Conservation (phyloP, 2,329 filamentous ascomycete genomes). For the Sporothrix dimorphospora region DNA sequence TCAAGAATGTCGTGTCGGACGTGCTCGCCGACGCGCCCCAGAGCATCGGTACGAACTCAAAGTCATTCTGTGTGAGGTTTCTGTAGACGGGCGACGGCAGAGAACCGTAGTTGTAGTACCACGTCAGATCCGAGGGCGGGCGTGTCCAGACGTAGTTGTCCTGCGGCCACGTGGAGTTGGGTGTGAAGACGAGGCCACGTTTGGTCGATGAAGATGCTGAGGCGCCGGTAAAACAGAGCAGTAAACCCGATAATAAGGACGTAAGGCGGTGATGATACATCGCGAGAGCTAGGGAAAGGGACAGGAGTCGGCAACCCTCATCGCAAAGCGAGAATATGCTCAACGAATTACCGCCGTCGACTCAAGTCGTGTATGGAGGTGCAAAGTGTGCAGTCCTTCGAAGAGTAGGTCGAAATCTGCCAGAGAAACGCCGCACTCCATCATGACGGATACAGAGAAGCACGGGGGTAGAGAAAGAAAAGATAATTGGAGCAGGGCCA, state of each 20-base stretch:
- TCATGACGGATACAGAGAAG: neutral
- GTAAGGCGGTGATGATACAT: neutral
- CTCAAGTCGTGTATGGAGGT: neutral
- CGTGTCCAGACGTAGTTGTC: constrained; percentile 70
- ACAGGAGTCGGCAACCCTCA: neutral
- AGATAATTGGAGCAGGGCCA: neutral
- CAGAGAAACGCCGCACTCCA: neutral
- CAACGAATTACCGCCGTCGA: neutral
- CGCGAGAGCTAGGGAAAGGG: neutral
- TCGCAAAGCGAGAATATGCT: neutral
- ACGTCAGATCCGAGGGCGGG: constrained; percentile 64
- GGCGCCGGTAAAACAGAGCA: constrained; percentile 31
- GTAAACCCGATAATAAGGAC: constrained; percentile 23
- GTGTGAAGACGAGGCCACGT: constrained; percentile 73
- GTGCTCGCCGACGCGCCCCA: constrained; percentile 62
- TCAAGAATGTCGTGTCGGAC: constrained; percentile 62
- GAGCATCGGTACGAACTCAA: constrained; percentile 82
- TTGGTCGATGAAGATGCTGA: constrained; percentile 54
- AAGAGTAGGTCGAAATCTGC: neutral
- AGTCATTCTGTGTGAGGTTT: constrained; percentile 53
- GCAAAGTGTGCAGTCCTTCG: neutral
- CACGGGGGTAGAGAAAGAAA: neutral
- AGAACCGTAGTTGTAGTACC: constrained; percentile 82
- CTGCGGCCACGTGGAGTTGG: constrained; percentile 54
- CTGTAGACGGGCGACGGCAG: constrained; percentile 58